Percentiles rank a stretch among this genome's conserved stretches.
These are phyloP conservation scores for Asterophora parasitica DNA, from an alignment of 768 basidiomycete species.

Conservation along the genomic window DNA sequence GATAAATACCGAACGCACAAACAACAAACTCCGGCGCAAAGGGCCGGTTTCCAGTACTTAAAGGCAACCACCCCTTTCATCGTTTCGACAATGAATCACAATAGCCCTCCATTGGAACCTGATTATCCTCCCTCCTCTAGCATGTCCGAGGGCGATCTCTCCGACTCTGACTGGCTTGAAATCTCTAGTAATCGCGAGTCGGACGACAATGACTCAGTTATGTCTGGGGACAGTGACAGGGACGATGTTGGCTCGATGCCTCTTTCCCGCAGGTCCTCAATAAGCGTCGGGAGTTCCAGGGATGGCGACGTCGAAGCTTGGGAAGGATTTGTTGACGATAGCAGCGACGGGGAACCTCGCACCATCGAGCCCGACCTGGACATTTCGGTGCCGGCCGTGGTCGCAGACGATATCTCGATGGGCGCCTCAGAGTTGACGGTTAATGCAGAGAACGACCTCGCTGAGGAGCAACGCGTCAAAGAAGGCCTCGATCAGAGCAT, in stretches of 20 bases:
- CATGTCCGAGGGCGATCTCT: constrained; percentile 63
- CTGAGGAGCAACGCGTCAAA: constrained; percentile 66
- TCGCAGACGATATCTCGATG: constrained; percentile 26
- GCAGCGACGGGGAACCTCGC: constrained; percentile 40
- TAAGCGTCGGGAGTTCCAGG: constrained; percentile 64
- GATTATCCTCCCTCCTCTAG: constrained; percentile 34
- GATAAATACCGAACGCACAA: constrained; percentile 11
- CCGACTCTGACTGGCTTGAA: constrained; percentile 85
- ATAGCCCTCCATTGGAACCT: constrained; percentile 23
- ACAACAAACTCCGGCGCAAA: constrained; percentile 9
- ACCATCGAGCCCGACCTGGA: constrained; percentile 24
- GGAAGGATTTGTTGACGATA: constrained; percentile 72
- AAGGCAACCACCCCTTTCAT: constrained; percentile 20
- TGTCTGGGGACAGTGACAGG: constrained; percentile 57
- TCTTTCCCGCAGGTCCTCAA: constrained; percentile 63
- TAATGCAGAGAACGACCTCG: constrained; percentile 34
- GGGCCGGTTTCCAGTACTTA: constrained; percentile 22
- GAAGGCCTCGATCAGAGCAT: constrained; percentile 80
- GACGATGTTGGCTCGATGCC: constrained; percentile 49
- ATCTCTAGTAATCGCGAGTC: constrained; percentile 66
- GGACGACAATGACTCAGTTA: constrained; percentile 67
- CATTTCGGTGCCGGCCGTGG: constrained; percentile 28
- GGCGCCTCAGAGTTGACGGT: constrained; percentile 21
- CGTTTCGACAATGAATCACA: constrained; percentile 29
- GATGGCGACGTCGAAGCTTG: constrained; percentile 70